These are phyloP conservation scores for Brasenia schreberi DNA, from an alignment of 164 flowering plant species.

Conservation along the genomic window DNA sequence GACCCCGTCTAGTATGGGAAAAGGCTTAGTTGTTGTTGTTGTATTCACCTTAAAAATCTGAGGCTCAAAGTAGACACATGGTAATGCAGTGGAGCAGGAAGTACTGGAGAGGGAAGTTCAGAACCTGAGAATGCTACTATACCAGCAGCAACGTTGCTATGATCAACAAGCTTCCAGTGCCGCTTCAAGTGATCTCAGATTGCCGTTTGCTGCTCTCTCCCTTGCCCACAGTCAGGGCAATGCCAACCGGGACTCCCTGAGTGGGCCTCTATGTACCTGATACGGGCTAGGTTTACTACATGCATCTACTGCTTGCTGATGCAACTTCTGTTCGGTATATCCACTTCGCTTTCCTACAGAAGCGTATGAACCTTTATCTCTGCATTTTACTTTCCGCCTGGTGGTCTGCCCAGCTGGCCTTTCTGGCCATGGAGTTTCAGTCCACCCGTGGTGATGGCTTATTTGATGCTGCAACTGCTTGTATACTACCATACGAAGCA, in stretches of 20 bases:
- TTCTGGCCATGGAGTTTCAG: neutral
- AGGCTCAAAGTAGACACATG: neutral
- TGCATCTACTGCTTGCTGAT: neutral
- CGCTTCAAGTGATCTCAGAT: slow-evolving; percentile 68
- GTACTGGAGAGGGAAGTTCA: slow-evolving; percentile 81
- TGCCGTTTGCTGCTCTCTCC: slow-evolving; percentile 65
- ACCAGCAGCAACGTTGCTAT: slow-evolving; percentile 26
- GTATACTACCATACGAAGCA: neutral
- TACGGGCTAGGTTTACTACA: neutral
- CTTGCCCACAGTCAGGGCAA: slow-evolving; percentile 46
- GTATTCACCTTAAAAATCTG: too few relatives aligned
- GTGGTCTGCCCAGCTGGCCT: neutral
- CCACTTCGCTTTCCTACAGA: neutral
- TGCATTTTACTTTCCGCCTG: neutral
- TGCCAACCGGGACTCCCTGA: slow-evolving; percentile 33
- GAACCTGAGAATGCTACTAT: slow-evolving; percentile 47
- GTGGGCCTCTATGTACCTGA: slow-evolving; percentile 42
- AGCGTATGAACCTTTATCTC: neutral
- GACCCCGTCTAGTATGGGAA: too few relatives aligned
- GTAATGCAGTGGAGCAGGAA: slow-evolving; percentile 81
- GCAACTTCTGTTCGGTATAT: neutral
- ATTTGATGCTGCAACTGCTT: neutral
- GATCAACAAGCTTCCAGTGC: slow-evolving; percentile 32
- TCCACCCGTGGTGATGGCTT: neutral
- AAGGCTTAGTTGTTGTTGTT: too few relatives aligned